Percentiles rank a stretch among this genome's conserved stretches.
Conservation (phyloP, 2,329 filamentous ascomycete species). For the Pseudocercospora musae region DNA sequence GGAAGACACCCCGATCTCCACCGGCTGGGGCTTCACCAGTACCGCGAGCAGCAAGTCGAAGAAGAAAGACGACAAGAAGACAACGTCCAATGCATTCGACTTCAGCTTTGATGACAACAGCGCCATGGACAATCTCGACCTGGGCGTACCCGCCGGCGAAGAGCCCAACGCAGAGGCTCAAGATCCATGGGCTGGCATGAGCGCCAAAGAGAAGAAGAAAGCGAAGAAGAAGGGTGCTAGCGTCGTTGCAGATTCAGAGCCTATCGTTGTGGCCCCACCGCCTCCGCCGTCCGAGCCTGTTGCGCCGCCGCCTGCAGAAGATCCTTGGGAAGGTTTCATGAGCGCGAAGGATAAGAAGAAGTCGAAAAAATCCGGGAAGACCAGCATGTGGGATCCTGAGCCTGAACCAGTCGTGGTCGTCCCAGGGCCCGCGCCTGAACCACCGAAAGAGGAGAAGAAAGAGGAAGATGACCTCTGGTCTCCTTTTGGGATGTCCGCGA, state of each 20-base stretch:
- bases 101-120: constrained; percentile 30
- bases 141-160: constrained; percentile 20
- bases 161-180: constrained; percentile 25
- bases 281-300: constrained; percentile 28
- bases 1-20: constrained; percentile 18
- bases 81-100: constrained; percentile 37
- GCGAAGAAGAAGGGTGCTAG: constrained; percentile 25
- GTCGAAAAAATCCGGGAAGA: constrained; percentile 43
- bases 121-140: constrained; percentile 15
- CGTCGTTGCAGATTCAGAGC: constrained; percentile 24
- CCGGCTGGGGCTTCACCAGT: constrained; percentile 24
- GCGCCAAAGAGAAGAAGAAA: constrained; percentile 35
- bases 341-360: constrained; percentile 40
- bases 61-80: constrained; percentile 35
- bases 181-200: constrained; percentile 26
- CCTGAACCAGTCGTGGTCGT: constrained; percentile 35
- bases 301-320: constrained; percentile 31
- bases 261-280: constrained; percentile 25
- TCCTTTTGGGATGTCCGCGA: constrained; percentile 33
- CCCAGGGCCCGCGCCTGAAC: constrained; percentile 41
- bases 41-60: constrained; percentile 28
- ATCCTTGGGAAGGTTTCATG: constrained; percentile 33
- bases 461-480: constrained; percentile 40
- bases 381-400: constrained; percentile 32
- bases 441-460: constrained; percentile 35